Evolutionary conservation across 2,329 filamentous ascomycete genomes (phyloP).

Genomic region (Fusarium duplospermum): DNA sequence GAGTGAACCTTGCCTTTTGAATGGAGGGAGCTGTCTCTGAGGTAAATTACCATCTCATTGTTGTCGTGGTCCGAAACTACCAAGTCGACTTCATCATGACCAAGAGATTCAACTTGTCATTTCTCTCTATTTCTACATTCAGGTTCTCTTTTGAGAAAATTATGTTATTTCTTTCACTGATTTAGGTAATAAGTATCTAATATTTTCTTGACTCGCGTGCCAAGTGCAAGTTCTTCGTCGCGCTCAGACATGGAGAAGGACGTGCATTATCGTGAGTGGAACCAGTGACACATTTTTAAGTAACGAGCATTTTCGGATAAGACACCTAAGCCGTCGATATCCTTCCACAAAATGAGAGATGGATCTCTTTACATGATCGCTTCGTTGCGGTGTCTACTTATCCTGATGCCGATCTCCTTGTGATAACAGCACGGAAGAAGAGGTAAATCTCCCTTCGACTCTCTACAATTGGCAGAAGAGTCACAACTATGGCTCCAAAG

Average conservation of each 20-base stretch:
- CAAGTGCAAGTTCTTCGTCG: not conserved
- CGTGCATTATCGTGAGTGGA: not conserved
- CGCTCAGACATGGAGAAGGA: not conserved
- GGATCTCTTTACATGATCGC: not conserved
- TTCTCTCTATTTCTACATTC: not conserved
- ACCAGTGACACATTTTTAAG: not conserved
- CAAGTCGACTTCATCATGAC: not conserved
- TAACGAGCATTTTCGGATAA: not conserved
- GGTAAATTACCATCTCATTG: not conserved
- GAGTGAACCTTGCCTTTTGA: not conserved
- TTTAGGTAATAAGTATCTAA: not conserved
- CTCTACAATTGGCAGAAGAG: not conserved
- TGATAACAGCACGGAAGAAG: not conserved
- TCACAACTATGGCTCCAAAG: not conserved
- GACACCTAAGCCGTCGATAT: not conserved
- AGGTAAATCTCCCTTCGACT: not conserved
- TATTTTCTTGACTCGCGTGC: not conserved
- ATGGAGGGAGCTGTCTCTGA: not conserved
- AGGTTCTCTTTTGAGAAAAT: rapidly evolving
- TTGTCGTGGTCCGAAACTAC: not conserved
- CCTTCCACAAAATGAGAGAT: not conserved
- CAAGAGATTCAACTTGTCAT: not conserved
- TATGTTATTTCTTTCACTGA: not conserved
- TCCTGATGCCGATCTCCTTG: not conserved
- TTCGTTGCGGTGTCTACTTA: not conserved